phyloP scores from a whole-genome alignment of 352 stramenopile genomes.

The Elongisporangium undulatum region DNA sequence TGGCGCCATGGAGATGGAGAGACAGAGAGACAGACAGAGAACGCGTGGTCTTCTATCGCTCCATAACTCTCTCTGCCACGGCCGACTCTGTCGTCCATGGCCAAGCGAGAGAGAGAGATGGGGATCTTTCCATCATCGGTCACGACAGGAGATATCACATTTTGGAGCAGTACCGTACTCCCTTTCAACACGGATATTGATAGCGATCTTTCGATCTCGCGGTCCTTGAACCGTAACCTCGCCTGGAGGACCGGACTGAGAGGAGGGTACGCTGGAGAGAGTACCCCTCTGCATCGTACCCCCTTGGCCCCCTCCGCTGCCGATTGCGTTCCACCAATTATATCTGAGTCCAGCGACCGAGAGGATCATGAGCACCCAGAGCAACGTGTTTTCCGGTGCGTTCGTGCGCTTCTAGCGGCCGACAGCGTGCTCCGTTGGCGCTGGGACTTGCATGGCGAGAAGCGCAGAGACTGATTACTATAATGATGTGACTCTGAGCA shows the following conservation, averaged over 20 bases:
- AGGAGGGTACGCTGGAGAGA: not conserved
- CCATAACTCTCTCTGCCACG: too few species aligned
- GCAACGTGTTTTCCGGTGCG: not conserved
- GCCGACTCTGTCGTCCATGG: too few species aligned
- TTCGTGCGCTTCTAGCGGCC: not conserved
- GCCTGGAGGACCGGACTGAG: not conserved
- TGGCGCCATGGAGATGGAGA: not conserved
- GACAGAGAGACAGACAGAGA: too few species aligned
- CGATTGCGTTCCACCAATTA: not conserved
- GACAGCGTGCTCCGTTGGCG: not conserved
- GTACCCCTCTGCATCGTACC: not conserved
- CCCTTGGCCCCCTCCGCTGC: too few species aligned
- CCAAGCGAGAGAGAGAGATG: too few species aligned
- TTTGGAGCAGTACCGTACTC: not conserved
- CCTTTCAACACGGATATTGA: not conserved
- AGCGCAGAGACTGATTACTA: not conserved
- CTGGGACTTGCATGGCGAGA: not conserved
- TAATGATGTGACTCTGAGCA: conserved; percentile 11
- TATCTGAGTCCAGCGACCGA: not conserved
- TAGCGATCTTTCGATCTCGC: not conserved
- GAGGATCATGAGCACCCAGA: not conserved
- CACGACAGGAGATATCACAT: not conserved
- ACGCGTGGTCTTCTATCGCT: too few species aligned
- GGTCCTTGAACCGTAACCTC: not conserved
- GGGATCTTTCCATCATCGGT: too few species aligned